phyloP scores from a whole-genome alignment of 805 yeast genomes.

The Yarrowia keelungensis region DNA sequence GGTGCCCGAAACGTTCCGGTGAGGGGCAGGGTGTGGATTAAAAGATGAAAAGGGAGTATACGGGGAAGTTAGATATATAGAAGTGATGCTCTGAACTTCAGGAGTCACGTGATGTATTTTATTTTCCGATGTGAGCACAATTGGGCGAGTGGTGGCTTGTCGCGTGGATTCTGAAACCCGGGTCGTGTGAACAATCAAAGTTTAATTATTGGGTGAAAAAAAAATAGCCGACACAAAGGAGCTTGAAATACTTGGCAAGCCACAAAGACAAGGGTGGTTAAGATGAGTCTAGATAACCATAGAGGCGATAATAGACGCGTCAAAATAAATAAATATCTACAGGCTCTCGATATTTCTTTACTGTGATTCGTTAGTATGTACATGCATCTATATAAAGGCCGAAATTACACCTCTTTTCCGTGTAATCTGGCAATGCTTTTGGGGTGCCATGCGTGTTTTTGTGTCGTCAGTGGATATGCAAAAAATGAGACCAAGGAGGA shows the following conservation, averaged over 20 bases:
- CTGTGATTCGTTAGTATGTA: conserved; percentile 34
- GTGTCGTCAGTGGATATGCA: background rate
- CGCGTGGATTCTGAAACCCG: background rate
- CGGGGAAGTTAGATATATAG: background rate
- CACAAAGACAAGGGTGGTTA: too few relatives aligned
- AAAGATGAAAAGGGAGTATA: too few relatives aligned
- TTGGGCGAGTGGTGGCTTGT: background rate
- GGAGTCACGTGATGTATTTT: background rate
- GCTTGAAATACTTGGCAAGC: too few relatives aligned
- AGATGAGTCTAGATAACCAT: too few relatives aligned
- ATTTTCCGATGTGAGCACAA: background rate
- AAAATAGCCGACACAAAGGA: background rate
- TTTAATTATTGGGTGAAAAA: background rate
- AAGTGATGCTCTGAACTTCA: background rate
- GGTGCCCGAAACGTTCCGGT: conserved; percentile 5
- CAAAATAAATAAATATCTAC: background rate
- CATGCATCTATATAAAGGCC: conserved; percentile 27
- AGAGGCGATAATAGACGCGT: too few relatives aligned
- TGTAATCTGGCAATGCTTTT: conserved; percentile 3
- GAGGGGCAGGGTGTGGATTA: background rate
- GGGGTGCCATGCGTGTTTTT: conserved; percentile 5
- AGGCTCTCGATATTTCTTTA: background rate
- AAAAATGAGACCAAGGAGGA: background rate
- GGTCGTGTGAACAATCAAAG: conserved; percentile 12
- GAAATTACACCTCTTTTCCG: background rate